Evolutionary conservation across 2,329 filamentous ascomycete species (phyloP), one percentile per base, ranked within the genome.

Genomic region (Colletotrichum simmondsii): DNA sequence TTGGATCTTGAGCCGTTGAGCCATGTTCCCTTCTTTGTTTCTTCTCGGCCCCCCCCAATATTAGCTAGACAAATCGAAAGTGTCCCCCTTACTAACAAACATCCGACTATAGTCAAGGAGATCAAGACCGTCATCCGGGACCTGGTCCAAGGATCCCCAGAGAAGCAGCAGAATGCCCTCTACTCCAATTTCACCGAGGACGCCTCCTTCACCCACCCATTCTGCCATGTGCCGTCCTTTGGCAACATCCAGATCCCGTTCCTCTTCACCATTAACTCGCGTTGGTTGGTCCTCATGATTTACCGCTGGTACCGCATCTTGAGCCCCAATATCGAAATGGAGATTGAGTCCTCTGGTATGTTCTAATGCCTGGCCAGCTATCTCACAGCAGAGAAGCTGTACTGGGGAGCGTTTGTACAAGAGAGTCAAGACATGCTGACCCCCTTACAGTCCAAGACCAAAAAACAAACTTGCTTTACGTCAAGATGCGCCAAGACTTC

Each of bases 291-390:
- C 22, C 84, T 89, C 60, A 87, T 88, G 76, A 92, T 97, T 69
- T 97, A 94, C 79, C 90, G 91, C 53, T 95, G 93, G 93, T 96
- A 97, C 82, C 94, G 95, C 78, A 93, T 96, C 75, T 86, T 97
- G 79, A 94, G 92, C 74, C 95, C 95, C 0, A 85, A 86, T 22
- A 93, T 97, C 75, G 87, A 92, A 56, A 83, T 96, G 14, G 83
- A 88, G 1, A 86, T 98, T 22, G 89, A 94, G 74, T 89, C 87
- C 4, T 81, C 82, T 56, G 85, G 88, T 89, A 79, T 54, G 82
- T 78, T 24, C n/a, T 46, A 14, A 14, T 22, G n/a, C n/a, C n/a
- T 10, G 6, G 11, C 19, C 56, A 11, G 42, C 42, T 19, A n/a
- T 54, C 52, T 54, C n/a, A 0, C 30, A 32, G 30, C 30, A 32